A percentile compares a stretch with the other conserved stretches of the same genome.
These are phyloP conservation scores for Magnusiomyces sp. DNA, from an alignment of 1,139 yeast species.

Conservation along the genomic window DNA sequence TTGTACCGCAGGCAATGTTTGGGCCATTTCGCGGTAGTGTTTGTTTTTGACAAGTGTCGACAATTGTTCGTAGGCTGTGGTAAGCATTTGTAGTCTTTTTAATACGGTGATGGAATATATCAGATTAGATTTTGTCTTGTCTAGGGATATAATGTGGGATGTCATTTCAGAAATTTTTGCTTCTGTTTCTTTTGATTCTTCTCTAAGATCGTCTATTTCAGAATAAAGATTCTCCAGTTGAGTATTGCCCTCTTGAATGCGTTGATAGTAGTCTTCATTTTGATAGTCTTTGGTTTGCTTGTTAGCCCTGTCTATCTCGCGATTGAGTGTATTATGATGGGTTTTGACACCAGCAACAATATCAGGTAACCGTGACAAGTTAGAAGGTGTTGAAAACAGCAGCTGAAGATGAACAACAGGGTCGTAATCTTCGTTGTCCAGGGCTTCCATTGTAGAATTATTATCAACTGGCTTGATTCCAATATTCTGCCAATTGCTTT, in stretches of 20 bases:
- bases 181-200: constrained; percentile 51
- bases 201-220: constrained; percentile 39
- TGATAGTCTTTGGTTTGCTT: background rate
- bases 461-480: no score
- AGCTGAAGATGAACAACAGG: constrained; percentile 36
- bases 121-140: constrained; percentile 72
- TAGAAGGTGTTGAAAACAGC: constrained; percentile 24
- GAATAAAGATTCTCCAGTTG: constrained; percentile 35
- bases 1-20: constrained; percentile 65
- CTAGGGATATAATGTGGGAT: constrained; percentile 65
- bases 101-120: constrained; percentile 78
- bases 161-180: constrained; percentile 62
- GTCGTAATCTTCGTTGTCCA: constrained; percentile 27
- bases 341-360: constrained; percentile 26
- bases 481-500: no score
- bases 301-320: background rate
- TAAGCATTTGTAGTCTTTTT: constrained; percentile 78
- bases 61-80: constrained; percentile 67
- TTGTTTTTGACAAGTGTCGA: constrained; percentile 39
- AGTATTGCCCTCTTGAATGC: constrained; percentile 17
- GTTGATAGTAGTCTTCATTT: constrained; percentile 5
- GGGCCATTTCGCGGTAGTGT: constrained; percentile 59
- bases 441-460: constrained; percentile 3
- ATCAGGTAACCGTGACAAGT: constrained; percentile 18
- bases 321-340: constrained; percentile 39